Evolutionary conservation across 225 moss, liverwort and hornwort species (phyloP).

Genomic region (Physcomitrium patens): DNA sequence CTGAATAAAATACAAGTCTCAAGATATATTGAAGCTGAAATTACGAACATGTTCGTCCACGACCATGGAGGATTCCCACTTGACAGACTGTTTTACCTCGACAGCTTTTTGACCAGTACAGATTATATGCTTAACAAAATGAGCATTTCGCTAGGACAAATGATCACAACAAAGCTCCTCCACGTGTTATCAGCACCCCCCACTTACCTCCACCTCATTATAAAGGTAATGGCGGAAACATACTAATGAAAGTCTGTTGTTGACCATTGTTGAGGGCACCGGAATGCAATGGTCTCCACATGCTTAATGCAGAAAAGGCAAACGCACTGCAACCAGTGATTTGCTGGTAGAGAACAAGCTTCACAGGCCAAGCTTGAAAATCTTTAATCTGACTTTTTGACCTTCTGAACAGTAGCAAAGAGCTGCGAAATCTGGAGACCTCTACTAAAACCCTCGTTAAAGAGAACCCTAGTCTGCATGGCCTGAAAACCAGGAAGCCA

Average conservation of each 20-base stretch:
- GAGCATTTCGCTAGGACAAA: not conserved
- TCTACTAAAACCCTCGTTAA: slow-evolving; percentile 97
- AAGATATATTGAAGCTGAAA: too few relatives aligned
- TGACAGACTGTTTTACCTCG: not conserved
- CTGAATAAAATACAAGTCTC: too few relatives aligned
- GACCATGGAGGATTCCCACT: not conserved
- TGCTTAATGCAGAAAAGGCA: slow-evolving; percentile 22
- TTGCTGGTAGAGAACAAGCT: slow-evolving; percentile 29
- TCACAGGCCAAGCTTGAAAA: slow-evolving; percentile 12
- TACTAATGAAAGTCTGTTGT: slow-evolving; percentile 19
- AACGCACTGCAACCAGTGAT: slow-evolving; percentile 15
- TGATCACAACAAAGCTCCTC: slow-evolving; percentile 31
- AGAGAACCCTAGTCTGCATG: slow-evolving; percentile 98
- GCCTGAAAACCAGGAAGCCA: slow-evolving; percentile 97
- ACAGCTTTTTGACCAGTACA: not conserved
- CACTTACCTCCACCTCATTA: slow-evolving; percentile 26
- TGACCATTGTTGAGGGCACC: not conserved
- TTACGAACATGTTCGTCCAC: too few relatives aligned
- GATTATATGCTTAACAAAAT: not conserved
- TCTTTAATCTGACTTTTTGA: slow-evolving; percentile 46
- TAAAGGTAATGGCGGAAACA: slow-evolving; percentile 28
- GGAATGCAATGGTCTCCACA: slow-evolving; percentile 25
- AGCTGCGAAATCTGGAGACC: slow-evolving; percentile 78
- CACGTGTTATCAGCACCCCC: slow-evolving; percentile 34
- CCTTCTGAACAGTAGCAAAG: slow-evolving; percentile 53